Evolutionary conservation across 495 filamentous ascomycete genomes (phyloP), one percentile per base, ranked within the genome.

Genomic region (Hypoxylon fragiforme): DNA sequence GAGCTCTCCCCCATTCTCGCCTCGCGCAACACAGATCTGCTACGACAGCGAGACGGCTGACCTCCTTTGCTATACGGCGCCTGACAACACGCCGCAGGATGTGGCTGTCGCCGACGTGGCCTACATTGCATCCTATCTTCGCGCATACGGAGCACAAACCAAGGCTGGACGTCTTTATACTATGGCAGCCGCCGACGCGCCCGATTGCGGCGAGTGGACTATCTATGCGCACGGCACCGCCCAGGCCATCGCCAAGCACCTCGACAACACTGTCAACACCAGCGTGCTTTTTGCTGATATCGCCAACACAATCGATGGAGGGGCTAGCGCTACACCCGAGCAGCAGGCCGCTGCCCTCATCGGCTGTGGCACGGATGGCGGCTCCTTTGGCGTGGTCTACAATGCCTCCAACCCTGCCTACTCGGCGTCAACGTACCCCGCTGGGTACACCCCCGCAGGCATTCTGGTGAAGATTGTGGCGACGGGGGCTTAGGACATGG

Each of bases 281-380:
- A 44, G 36, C 13, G 52, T 62, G 8, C 13, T 35, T 3, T 62
- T 37, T 21, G 11, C 9, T 15, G 58, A 62, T 38, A 15, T 62
- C 8, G 51, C 58, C 12, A 28, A 30, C 37, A 53, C 58, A 16
- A 62, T 62, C 36, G 58, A 62, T 38, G 51, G 58, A 35, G 52
- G 57, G n/a, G 44, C 28, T 12, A 11, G 45, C 31, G 46, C 44
- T 1, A 40, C 54, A 0, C 7, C 14, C n/a, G 31, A 37, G 8
- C 19, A 42, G n/a, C 14, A 7, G 18, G 30, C 30, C 5, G 44
- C 46, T 21, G 22, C 37, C 4, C 26, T 59, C 18, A 5, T 59
- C 6, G 48, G 48, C 3, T 59, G 55, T 21, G 42, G 35, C 3
- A 8, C 7, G 19, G 18, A 37, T 31, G 55, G 55, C 36, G 55